These are phyloP conservation scores for Phytopythium mirpurense DNA, from an alignment of 352 stramenopile genomes.

Conservation along the genomic window DNA sequence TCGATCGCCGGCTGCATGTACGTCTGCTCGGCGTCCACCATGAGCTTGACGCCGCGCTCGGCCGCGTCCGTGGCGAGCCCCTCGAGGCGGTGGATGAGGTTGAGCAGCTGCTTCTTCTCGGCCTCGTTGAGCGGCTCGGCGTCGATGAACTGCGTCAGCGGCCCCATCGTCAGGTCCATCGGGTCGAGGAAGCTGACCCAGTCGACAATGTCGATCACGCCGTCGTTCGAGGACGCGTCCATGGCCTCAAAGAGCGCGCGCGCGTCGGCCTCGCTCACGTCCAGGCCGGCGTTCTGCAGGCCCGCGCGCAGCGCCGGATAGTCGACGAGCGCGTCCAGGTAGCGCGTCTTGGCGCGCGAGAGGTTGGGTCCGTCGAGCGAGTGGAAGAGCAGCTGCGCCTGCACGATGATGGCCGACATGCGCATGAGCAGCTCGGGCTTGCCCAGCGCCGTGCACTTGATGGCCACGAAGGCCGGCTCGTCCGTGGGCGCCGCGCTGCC, in stretches of 20 bases:
- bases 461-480: constrained; percentile 90
- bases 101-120: constrained; percentile 89
- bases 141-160: constrained; percentile 84
- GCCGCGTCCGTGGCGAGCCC: constrained; percentile 65
- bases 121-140: constrained; percentile 70
- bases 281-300: constrained; percentile 57
- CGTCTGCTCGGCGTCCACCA: constrained; percentile 98
- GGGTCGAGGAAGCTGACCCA: constrained; percentile 93
- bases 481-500: constrained; percentile 13
- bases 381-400: constrained; percentile 89
- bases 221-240: constrained; percentile 58
- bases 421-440: constrained; percentile 95
- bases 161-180: constrained; percentile 86
- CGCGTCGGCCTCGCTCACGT: constrained; percentile 60
- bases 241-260: constrained; percentile 61
- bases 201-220: constrained; percentile 92
- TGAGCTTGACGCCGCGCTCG: constrained; percentile 85
- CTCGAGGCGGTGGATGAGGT: constrained; percentile 86
- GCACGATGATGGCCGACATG: constrained; percentile 92
- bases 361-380: constrained; percentile 86
- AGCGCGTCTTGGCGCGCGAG: constrained; percentile 77
- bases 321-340: constrained; percentile 75
- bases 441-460: constrained; percentile 96
- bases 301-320: constrained; percentile 70
- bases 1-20: constrained; percentile 98